These are phyloP conservation scores for Phymatotrichopsis omnivora DNA, from an alignment of 2,329 filamentous ascomycete genomes.

Conservation along the genomic window DNA sequence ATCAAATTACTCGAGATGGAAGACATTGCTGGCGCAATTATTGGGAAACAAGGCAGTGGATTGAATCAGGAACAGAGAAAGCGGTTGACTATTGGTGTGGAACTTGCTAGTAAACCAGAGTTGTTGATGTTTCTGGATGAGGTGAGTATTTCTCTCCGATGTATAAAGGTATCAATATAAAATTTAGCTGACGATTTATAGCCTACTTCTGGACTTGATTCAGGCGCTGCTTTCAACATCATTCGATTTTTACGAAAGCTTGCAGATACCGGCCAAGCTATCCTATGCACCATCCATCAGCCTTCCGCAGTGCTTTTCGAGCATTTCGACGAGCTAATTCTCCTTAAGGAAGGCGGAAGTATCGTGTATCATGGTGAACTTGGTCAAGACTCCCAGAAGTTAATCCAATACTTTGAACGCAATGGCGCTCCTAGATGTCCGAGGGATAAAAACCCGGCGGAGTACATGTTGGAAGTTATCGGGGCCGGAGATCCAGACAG, in stretches of 20 bases:
- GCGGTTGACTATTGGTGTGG: conserved; percentile 46
- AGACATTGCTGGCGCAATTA: conserved; percentile 54
- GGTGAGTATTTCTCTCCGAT: conserved; percentile 34
- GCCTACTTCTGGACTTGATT: conserved; percentile 49
- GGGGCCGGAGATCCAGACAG: conserved; percentile 54
- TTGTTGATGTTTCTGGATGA: conserved; percentile 58
- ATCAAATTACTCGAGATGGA: conserved; percentile 60
- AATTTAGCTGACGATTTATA: not conserved
- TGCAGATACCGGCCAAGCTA: conserved; percentile 49
- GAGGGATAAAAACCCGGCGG: conserved; percentile 41
- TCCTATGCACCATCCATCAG: conserved; percentile 53
- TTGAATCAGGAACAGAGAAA: conserved; percentile 52
- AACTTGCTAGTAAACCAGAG: conserved; percentile 48
- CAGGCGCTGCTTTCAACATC: conserved; percentile 51
- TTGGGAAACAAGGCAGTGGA: conserved; percentile 50
- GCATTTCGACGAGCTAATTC: conserved; percentile 47
- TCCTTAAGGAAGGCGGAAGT: conserved; percentile 46
- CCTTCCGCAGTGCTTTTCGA: conserved; percentile 48
- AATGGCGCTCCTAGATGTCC: conserved; percentile 42
- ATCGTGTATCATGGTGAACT: conserved; percentile 48
- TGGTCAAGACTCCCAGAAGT: conserved; percentile 47
- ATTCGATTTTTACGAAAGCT: conserved; percentile 52
- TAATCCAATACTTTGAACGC: conserved; percentile 45
- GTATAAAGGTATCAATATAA: not conserved
- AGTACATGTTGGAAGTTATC: conserved; percentile 48